phyloP scores from a whole-genome alignment of 352 stramenopile genomes.

The Globisporangium lucens region DNA sequence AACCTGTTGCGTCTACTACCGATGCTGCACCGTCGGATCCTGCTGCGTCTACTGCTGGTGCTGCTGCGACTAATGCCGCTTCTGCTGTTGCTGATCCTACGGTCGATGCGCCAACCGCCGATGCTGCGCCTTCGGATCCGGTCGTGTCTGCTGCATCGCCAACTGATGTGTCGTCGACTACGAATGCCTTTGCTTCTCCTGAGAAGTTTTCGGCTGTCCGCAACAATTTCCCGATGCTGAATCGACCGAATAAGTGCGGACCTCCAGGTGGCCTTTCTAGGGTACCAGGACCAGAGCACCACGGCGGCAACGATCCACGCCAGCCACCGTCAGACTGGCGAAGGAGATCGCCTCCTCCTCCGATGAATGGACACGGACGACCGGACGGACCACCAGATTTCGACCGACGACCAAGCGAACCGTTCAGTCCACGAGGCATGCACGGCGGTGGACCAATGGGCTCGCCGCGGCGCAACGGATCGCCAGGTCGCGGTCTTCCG shows the following conservation, averaged over 20 bases:
- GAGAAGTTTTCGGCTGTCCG: conserved; percentile 32
- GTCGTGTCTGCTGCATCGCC: conserved; percentile 20
- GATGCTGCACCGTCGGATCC: conserved; percentile 13
- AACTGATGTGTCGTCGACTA: conserved; percentile 18
- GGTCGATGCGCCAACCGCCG: conserved; percentile 13
- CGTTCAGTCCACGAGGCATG: conserved; percentile 3
- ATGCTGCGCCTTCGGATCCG: conserved; percentile 12
- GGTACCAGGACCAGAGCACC: not conserved
- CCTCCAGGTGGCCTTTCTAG: not conserved
- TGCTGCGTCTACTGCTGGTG: conserved; percentile 15
- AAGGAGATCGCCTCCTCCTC: conserved; percentile 7
- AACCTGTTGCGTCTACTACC: conserved; percentile 16
- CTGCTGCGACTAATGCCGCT: conserved; percentile 6
- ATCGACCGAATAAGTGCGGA: conserved; percentile 5
- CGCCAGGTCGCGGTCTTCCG: not conserved
- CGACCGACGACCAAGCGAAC: not conserved
- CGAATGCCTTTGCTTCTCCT: conserved; percentile 16
- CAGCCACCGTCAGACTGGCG: conserved; percentile 6
- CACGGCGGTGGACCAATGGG: not conserved
- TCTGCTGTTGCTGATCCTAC: not conserved
- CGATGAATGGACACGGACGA: not conserved
- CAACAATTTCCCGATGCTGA: conserved; percentile 10
- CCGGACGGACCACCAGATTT: conserved; percentile 3
- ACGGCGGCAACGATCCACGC: not conserved
- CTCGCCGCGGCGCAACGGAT: conserved; percentile 12